A percentile compares a stretch with the other conserved stretches of the same genome.
Conservation (phyloP, 495 filamentous ascomycete genomes). For the Talaromyces trachyspermus region DNA sequence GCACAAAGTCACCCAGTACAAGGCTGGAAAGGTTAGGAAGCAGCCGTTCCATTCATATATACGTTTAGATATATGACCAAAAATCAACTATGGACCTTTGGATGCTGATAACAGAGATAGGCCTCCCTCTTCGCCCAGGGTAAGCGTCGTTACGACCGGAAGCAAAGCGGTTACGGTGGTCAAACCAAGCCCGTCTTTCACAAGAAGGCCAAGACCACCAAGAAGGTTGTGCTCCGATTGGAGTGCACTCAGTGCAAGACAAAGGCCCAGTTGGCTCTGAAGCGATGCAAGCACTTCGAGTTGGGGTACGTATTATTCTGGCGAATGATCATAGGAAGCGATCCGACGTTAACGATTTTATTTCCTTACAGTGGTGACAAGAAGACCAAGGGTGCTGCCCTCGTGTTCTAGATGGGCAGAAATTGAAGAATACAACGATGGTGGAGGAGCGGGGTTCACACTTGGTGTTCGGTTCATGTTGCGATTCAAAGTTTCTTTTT, state of each 20-base stretch:
- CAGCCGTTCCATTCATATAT: constrained; percentile 6
- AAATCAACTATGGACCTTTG: no score
- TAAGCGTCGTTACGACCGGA: constrained; percentile 99
- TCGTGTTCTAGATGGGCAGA: constrained; percentile 75
- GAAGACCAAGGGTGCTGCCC: constrained; percentile 99
- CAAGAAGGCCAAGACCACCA: constrained; percentile 99
- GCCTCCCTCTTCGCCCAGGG: constrained; percentile 93
- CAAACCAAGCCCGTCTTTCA: constrained; percentile 99
- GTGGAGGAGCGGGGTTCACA: constrained; percentile 4
- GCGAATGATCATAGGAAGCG: neutral
- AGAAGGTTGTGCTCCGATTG: constrained; percentile 97
- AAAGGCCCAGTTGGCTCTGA: constrained; percentile 95
- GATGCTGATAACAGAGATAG: constrained; percentile 39
- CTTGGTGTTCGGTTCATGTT: constrained; percentile 6
- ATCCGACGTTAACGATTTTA: constrained; percentile 18
- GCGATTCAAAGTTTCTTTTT: constrained; percentile 2
- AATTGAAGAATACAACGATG: no score
- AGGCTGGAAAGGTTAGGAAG: constrained; percentile 73
- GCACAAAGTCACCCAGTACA: constrained; percentile 97
- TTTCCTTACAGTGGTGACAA: constrained; percentile 83
- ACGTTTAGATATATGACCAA: neutral
- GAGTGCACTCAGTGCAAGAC: constrained; percentile 96
- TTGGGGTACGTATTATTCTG: constrained; percentile 65
- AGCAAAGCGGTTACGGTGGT: constrained; percentile 98
- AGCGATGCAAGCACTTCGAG: constrained; percentile 99